Conservation (phyloP, 2,329 filamentous ascomycete species). For the Madurella fahalii region DNA sequence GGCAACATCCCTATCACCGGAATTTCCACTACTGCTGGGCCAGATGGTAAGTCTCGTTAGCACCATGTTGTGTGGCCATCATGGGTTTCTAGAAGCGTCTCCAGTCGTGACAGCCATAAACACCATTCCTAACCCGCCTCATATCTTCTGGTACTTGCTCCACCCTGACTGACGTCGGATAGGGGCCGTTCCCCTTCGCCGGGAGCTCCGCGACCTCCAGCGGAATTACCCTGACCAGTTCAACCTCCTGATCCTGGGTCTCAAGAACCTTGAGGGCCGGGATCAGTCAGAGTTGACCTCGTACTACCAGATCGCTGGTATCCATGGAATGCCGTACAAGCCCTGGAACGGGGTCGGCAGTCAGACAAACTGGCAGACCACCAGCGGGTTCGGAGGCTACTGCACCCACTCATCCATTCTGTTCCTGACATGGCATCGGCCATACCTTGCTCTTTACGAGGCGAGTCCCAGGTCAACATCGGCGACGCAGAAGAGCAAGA, state of each 20-base stretch:
- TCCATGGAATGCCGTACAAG: slow-evolving; percentile 58
- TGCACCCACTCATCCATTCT: slow-evolving; percentile 59
- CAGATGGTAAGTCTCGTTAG: slow-evolving; percentile 12
- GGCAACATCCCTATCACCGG: slow-evolving; percentile 25
- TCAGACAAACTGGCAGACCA: slow-evolving; percentile 28
- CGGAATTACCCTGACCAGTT: slow-evolving; percentile 47
- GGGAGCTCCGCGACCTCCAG: slow-evolving; percentile 52
- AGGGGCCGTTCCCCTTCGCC: slow-evolving; percentile 35
- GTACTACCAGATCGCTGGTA: slow-evolving; percentile 61
- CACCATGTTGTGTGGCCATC: neutral
- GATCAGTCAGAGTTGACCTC: slow-evolving; percentile 48
- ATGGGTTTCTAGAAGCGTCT: neutral
- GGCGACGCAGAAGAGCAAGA: too few relatives aligned
- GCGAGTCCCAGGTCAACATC: neutral
- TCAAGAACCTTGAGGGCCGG: slow-evolving; percentile 50
- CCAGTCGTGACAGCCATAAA: neutral
- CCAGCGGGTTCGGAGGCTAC: slow-evolving; percentile 50
- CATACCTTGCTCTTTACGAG: slow-evolving; percentile 23
- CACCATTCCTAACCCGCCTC: neutral
- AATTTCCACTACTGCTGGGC: slow-evolving; percentile 20
- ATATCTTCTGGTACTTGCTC: too few relatives aligned
- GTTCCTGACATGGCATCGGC: slow-evolving; percentile 56
- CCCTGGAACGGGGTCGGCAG: slow-evolving; percentile 51
- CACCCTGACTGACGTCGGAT: neutral
- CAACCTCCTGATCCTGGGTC: slow-evolving; percentile 59